Percentiles rank a stretch among this genome's conserved stretches.
Evolutionary conservation across 768 basidiomycete genomes (phyloP).

Genomic region (Collybia mongolica): DNA sequence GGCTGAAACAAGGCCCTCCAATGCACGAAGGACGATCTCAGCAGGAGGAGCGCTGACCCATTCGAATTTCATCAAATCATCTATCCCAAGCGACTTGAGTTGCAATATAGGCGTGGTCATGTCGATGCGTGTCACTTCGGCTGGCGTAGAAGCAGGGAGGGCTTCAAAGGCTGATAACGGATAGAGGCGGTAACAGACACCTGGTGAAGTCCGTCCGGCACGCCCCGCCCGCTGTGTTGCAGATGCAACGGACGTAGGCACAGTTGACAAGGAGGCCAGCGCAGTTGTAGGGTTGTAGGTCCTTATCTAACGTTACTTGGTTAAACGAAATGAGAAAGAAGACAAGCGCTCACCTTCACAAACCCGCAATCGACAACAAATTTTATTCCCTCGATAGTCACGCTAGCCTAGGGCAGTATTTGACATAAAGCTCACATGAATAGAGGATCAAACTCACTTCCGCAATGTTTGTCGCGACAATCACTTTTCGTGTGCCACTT

Average conservation of each 20-base stretch:
- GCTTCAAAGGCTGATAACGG: conserved; percentile 56
- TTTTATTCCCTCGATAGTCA: conserved; percentile 94
- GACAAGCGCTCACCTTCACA: conserved; percentile 67
- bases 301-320: conserved; percentile 58
- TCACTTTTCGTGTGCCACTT: conserved; percentile 81
- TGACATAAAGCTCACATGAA: not conserved
- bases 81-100: conserved; percentile 91
- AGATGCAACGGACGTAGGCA: conserved; percentile 85
- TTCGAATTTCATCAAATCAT: conserved; percentile 95
- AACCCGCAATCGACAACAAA: conserved; percentile 95
- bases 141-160: conserved; percentile 71
- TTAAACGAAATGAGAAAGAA: not conserved
- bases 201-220: conserved; percentile 90
- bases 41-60: conserved; percentile 90
- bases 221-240: conserved; percentile 93
- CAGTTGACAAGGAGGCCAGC: conserved; percentile 80
- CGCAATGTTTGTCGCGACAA: conserved; percentile 94
- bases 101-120: conserved; percentile 91
- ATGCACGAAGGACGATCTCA: conserved; percentile 78
- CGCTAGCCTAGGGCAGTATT: conserved; percentile 64
- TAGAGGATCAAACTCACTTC: conserved; percentile 56
- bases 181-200: conserved; percentile 92
- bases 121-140: conserved; percentile 90
- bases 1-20: conserved; percentile 78
- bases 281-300: conserved; percentile 86